Evolutionary conservation across 2,329 filamentous ascomycete species (phyloP), one percentile per base, ranked within the genome.

Genomic region (Arthroderma uncinatum): DNA sequence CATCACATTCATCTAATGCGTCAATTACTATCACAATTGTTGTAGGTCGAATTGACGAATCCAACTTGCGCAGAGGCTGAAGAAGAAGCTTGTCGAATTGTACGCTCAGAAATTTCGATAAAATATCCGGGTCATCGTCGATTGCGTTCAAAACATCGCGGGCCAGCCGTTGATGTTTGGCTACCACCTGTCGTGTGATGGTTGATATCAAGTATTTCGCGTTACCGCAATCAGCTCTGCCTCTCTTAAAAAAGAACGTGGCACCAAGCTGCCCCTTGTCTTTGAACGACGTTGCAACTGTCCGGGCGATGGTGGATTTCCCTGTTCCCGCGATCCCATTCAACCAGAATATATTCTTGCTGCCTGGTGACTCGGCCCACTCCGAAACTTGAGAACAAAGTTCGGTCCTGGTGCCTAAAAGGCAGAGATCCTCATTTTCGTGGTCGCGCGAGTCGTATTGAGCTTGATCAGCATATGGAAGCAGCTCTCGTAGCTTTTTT

Each of bases 231-330:
- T 67, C 62, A 1, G 60, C 61, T 23, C 59, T 59, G 19, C 59
- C 60, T 39, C 61, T 59, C 7, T 61, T 59, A 59, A 70, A 70
- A 61, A 71, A 70, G 59, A 69, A 70, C 52, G 62, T 68, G 4
- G 62, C 68, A 5, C 59, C 67, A 14, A 69, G 63, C 16, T 12
- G 55, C 2, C 42, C 33, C 16, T 58, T 30, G 1, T 59, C 40
- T 0, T 54, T 6, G 19, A 61, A 60, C 4, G 28, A 16, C 21
- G n/a, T 37, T 21, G 64, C 65, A 21, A 69, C 39, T 21, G 53
- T 58, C 14, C 42, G 42, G 6, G 57, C 10, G 3, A 58, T 55
- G 2, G 53, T 56, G 1, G 57, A 58, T 33, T 58, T 58, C 21
- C 53, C 57, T 19, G 57, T 55, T 2, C 70, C 69, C 34, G 68